phyloP scores from a whole-genome alignment of 495 filamentous ascomycete species.

The Penicillium tannophilum region DNA sequence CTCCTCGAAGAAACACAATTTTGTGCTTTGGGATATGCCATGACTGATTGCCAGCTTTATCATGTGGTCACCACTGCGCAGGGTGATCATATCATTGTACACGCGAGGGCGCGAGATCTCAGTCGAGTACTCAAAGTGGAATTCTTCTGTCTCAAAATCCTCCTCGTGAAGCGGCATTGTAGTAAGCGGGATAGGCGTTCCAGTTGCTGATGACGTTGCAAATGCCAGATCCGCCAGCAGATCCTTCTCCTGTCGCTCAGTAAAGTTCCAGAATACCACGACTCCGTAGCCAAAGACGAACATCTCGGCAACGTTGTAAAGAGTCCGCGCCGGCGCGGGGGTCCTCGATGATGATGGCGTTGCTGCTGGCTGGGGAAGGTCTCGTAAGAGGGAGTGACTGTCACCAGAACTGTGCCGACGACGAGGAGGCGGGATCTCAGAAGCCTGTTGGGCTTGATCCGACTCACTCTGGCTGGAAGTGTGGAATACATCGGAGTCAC shows the following conservation, averaged over 20 bases:
- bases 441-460: slow-evolving; percentile 7
- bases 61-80: slow-evolving; percentile 95
- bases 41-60: slow-evolving; percentile 97
- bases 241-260: slow-evolving; percentile 93
- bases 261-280: slow-evolving; percentile 98
- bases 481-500: slow-evolving; percentile 3
- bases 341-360: slow-evolving; percentile 20
- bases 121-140: slow-evolving; percentile 95
- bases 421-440: slow-evolving; percentile 22
- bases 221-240: slow-evolving; percentile 95
- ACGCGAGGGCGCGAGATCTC: slow-evolving; percentile 83
- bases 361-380: slow-evolving; percentile 19
- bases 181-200: slow-evolving; percentile 60
- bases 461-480: not conserved
- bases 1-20: slow-evolving; percentile 95
- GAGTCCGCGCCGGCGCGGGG: slow-evolving; percentile 49
- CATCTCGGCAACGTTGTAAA: slow-evolving; percentile 88
- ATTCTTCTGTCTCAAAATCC: slow-evolving; percentile 97
- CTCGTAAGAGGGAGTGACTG: slow-evolving; percentile 21
- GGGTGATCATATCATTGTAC: slow-evolving; percentile 99
- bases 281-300: slow-evolving; percentile 98
- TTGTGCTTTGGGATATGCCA: slow-evolving; percentile 96
- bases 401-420: slow-evolving; percentile 33
- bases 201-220: slow-evolving; percentile 59
- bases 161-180: slow-evolving; percentile 73